Base-by-base conservation (phyloP, 2,329 filamentous ascomycete species). In the Stachybotrys echinatus region DNA sequence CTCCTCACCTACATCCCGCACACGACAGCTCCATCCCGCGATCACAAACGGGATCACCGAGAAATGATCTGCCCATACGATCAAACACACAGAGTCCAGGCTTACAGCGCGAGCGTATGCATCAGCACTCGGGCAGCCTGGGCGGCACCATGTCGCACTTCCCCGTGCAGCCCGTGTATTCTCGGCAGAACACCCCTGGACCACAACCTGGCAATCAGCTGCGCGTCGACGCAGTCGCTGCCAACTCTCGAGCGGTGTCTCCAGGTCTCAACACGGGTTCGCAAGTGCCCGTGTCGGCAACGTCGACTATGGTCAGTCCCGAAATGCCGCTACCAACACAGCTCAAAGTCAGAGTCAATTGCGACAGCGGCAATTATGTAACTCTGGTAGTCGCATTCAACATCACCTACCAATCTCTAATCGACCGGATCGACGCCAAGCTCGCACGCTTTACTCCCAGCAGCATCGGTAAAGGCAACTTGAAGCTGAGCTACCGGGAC, bases 321-420 rank as follows among this genome's bases (percentile, higher is more conserved):
- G 63, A 91, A 21, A 61, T 80, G 59, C 75, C 72, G 21, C 66
- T 79, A 46, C 81, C 77, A 43, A 84, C 88, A 7, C 94, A 97
- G 63, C 79, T 99, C 47, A 97, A 96, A 71, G 92, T 96, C 47
- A 95, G 95, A 66, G 91, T 99, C 50, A 92, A 92, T 63, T 95
- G 89, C 64, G 89, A 94, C 52, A 74, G 70, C 43, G 87, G 88
- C 44, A 94, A 92, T 63, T 95, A 95, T 58, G 87, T 96, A 52
- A 96, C 92, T 1, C 79, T 99, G n/a, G 92, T 99, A 12, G 95
- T 96, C 40, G 88, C 90, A 27, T 95, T 90, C 69, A 96, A 95
- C 65, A 97, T 97, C 61, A 87, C 89, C 39, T 97, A 95, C 69
- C 89, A 94, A 57, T 94, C 89, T 21, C 77, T 99, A 49, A 91